phyloP scores from a whole-genome alignment of 1,284 basidiomycete genomes.

The Sporisorium sorghi region DNA sequence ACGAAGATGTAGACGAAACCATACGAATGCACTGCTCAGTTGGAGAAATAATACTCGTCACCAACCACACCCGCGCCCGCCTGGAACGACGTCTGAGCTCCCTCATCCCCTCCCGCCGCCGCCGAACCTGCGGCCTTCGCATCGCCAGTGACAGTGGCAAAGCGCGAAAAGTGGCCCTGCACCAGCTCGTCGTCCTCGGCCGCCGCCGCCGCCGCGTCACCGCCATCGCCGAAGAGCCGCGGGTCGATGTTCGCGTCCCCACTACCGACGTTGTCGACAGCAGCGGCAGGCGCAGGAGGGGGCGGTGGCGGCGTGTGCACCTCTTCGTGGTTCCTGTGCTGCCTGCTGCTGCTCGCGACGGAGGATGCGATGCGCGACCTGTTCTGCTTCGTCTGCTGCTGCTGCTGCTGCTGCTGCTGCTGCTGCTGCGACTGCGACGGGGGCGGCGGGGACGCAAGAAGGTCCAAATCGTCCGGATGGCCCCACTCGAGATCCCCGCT shows the following conservation, averaged over 20 bases:
- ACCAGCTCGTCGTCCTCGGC: constrained; percentile 7
- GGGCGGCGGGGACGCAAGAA: background rate
- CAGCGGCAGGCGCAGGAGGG: background rate
- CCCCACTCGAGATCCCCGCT: constrained; percentile 7
- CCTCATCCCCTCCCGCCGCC: background rate
- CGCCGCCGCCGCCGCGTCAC: background rate
- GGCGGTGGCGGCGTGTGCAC: background rate
- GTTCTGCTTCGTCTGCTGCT: background rate
- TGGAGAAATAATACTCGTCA: constrained; percentile 45
- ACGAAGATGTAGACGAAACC: no score
- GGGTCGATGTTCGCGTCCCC: constrained; percentile 12
- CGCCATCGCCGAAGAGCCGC: background rate
- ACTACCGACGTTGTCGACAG: background rate
- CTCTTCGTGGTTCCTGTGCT: background rate
- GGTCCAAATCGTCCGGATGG: background rate
- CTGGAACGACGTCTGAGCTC: background rate
- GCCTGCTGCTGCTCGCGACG: constrained; percentile 8
- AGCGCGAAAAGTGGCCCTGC: constrained; percentile 27
- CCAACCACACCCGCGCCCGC: constrained; percentile 9
- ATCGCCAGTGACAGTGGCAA: constrained; percentile 30
- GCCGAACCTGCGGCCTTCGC: background rate
- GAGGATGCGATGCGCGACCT: background rate
- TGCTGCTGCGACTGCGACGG: no score
- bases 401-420: no score
- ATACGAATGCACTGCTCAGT: no score